These are phyloP conservation scores for Pleurotus djamor DNA, from an alignment of 768 basidiomycete genomes.

Conservation along the genomic window DNA sequence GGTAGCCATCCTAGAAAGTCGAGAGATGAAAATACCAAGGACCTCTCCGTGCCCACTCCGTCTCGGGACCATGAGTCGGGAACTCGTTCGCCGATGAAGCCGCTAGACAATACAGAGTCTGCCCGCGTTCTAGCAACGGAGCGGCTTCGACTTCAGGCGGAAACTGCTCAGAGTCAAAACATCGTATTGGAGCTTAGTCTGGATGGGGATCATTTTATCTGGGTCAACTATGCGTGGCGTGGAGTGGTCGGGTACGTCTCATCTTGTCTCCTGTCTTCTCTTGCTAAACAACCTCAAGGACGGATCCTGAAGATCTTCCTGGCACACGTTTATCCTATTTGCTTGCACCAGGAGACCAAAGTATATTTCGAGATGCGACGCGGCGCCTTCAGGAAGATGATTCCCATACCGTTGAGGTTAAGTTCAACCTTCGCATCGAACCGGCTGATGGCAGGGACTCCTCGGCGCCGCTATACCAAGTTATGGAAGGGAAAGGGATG, in stretches of 20 bases:
- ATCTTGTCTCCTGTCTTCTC: conserved; percentile 14
- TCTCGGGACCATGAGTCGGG: conserved; percentile 29
- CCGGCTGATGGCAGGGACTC: conserved; percentile 57
- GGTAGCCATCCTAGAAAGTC: conserved; percentile 51
- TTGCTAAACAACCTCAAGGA: conserved; percentile 38
- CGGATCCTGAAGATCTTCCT: conserved; percentile 76
- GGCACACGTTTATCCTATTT: conserved; percentile 81
- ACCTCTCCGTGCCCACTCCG: conserved; percentile 33
- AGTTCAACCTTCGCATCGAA: conserved; percentile 82
- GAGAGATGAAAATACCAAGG: conserved; percentile 58
- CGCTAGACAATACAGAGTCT: conserved; percentile 64
- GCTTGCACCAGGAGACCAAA: conserved; percentile 75
- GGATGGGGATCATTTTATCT: conserved; percentile 93
- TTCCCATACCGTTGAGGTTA: conserved; percentile 90
- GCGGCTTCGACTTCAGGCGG: conserved; percentile 84
- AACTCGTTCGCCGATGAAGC: conserved; percentile 37
- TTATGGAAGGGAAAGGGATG: conserved; percentile 99
- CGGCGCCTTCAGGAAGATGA: conserved; percentile 86
- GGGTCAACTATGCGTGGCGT: conserved; percentile 95
- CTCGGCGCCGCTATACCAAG: conserved; percentile 60
- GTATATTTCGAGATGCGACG: conserved; percentile 85
- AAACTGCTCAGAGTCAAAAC: conserved; percentile 94
- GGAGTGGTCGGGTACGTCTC: conserved; percentile 80
- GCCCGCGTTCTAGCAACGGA: conserved; percentile 87
- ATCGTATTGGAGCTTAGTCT: conserved; percentile 93